phyloP scores from a whole-genome alignment of 176 grass and related monocot genomes.

The barley (Hordeum vulgare) region DNA sequence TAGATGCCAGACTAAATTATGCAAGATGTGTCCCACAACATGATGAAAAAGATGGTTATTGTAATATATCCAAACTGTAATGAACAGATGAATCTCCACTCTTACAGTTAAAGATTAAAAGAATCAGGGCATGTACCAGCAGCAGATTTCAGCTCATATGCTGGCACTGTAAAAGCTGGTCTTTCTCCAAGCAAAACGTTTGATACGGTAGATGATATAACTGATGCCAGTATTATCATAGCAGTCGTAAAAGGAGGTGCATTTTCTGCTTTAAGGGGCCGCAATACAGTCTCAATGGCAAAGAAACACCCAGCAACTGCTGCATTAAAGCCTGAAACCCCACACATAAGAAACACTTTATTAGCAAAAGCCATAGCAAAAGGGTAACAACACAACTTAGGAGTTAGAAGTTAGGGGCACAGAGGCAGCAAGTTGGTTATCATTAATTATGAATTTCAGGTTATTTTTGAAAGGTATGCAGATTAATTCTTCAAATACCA shows the following conservation, averaged over 20 bases:
- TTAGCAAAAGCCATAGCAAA: not conserved
- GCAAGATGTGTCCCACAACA: not conserved
- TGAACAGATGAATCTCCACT: not conserved
- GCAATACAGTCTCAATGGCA: conserved; percentile 94
- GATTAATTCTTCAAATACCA: not conserved
- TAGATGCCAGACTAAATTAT: not conserved
- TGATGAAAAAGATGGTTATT: not conserved
- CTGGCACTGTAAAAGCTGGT: conserved; percentile 86
- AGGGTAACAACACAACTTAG: not conserved
- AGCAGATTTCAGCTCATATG: conserved; percentile 94
- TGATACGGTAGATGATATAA: conserved; percentile 97
- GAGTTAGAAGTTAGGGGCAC: not conserved
- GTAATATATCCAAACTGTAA: not conserved
- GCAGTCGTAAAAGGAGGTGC: conserved; percentile 94
- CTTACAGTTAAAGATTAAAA: conserved; percentile 20
- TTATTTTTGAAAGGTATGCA: not conserved
- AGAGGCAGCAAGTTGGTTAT: not conserved
- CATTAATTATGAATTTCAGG: not conserved
- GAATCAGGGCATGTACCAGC: conserved; percentile 63
- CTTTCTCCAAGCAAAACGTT: conserved; percentile 95
- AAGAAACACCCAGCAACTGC: conserved; percentile 97
- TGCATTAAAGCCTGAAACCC: conserved; percentile 86
- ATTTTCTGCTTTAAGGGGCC: conserved; percentile 94
- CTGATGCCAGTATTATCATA: conserved; percentile 97
- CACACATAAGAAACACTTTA: not conserved